Percentiles rank a stretch among this genome's conserved stretches.
Conservation (phyloP, 371 early-diverging fungal species). For the Coelomomyces lativittatus region DNA sequence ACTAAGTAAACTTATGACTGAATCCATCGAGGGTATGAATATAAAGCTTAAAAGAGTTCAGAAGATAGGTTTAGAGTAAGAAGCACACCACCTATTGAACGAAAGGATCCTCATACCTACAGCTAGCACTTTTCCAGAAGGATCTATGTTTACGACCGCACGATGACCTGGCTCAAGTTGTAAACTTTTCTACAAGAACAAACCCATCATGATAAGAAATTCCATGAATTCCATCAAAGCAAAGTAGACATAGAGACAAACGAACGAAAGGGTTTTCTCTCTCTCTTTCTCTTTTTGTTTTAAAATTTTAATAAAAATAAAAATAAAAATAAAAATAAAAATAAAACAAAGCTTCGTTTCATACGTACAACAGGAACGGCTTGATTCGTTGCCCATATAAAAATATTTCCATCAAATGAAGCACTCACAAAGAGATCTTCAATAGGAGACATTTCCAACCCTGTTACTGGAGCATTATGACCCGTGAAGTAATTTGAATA, state of each 20-base stretch:
- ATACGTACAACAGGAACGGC: no score
- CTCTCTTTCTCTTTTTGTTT: conserved; percentile 11
- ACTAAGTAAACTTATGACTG: no score
- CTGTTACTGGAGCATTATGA: conserved; percentile 52
- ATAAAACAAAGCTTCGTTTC: no score
- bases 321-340: background rate
- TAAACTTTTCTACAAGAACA: background rate
- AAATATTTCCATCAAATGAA: conserved; percentile 48
- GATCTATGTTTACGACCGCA: background rate
- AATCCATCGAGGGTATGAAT: no score
- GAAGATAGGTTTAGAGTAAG: no score
- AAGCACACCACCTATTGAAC: conserved; percentile 5
- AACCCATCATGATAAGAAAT: conserved; percentile 9
- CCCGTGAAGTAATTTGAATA: conserved; percentile 78
- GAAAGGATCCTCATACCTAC: conserved; percentile 2
- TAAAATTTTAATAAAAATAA: conserved; percentile 4
- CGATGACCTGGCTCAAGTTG: background rate
- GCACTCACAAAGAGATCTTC: conserved; percentile 58
- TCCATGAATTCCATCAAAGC: no score
- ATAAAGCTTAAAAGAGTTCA: no score
- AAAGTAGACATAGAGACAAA: no score
- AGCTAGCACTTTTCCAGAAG: background rate
- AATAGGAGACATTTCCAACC: conserved; percentile 56
- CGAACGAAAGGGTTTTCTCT: conserved; percentile 41
- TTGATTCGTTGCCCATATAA: conserved; percentile 59